phyloP scores from a whole-genome alignment of 495 filamentous ascomycete genomes.

The Aspergillus sparsus region DNA sequence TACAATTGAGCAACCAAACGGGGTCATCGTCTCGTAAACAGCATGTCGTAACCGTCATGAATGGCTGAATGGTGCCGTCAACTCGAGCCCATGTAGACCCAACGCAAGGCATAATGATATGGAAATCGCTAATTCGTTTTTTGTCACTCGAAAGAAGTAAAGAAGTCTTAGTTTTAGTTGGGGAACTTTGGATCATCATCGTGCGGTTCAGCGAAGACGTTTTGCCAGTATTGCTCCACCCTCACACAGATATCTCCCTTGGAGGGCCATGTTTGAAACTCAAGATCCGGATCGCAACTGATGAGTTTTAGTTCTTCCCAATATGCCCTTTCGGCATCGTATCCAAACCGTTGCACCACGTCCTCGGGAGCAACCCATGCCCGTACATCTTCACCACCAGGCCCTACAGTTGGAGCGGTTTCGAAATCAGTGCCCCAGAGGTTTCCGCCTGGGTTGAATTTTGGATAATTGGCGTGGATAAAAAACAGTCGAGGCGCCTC shows the following conservation, averaged over 20 bases:
- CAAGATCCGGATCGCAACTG: conserved; percentile 45
- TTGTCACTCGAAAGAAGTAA: conserved; percentile 1
- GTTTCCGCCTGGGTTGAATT: conserved; percentile 53
- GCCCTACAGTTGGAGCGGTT: conserved; percentile 40
- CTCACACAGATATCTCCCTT: conserved; percentile 40
- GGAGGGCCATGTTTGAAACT: conserved; percentile 43
- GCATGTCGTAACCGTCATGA: conserved; percentile 4
- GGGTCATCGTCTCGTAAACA: conserved; percentile 24
- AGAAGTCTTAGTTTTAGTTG: conserved; percentile 24
- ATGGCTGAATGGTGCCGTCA: too few relatives aligned
- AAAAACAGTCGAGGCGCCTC: conserved; percentile 47
- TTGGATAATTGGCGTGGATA: conserved; percentile 56
- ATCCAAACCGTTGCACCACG: conserved; percentile 44
- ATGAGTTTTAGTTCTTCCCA: conserved; percentile 55
- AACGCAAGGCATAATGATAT: too few relatives aligned
- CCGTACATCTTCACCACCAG: conserved; percentile 41
- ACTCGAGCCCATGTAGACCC: too few relatives aligned
- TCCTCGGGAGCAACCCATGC: conserved; percentile 45
- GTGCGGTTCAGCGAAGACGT: conserved; percentile 44
- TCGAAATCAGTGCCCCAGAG: conserved; percentile 44
- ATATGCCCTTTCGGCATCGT: conserved; percentile 52
- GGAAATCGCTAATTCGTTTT: too few relatives aligned
- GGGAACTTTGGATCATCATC: conserved; percentile 40
- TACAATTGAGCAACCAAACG: conserved; percentile 9
- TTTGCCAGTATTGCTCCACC: conserved; percentile 43